Base-by-base conservation (phyloP, 1,284 basidiomycete genomes). In the Boletus smithii region DNA sequence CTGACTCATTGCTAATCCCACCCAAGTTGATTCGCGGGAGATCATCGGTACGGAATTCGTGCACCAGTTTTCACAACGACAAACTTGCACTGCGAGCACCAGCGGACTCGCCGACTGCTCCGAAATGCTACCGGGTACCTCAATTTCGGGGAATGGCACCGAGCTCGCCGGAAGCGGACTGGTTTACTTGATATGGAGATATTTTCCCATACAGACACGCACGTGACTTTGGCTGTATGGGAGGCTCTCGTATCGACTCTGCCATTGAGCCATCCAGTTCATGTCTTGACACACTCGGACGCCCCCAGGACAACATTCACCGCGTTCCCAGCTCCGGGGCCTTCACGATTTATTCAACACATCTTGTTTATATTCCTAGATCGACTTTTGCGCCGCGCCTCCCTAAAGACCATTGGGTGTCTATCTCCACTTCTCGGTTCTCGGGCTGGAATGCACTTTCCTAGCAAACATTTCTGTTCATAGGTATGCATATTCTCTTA, bases 301-400 rank as follows among this genome's bases (percentile, higher is more conserved):
- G 30, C 24, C 13, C 14, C 5, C 33, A 53, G 37, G 39, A 62
- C 49, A 39, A 50, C 46, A 23, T 32, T 11, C 18, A 37, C 45
- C 42, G 44, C 43, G 36, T 48, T 46, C 45, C 44, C 48, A 40
- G 30, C 44, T 40, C 38, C 4, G 37, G 46, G 55, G 42, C 37
- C 26, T 42, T 30, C 26, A 51, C 56, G 46, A 53, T 55, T 37
- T 48, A 47, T 34, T 44, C 44, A 18, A 27, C 13, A 47, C 26
- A 61, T 61, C 55, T 64, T 60, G 62, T 56, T 48, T 46, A 62
- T 64, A 64, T 42, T 48, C 38, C 31, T 40, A 37, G 46, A 46
- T 61, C 44, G 23, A 44, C 55, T 43, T 42, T 46, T 50, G 24
- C 31, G 9, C 17, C 29, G 29, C 27, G 33, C 37, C 44, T 48